Conservation (phyloP, 2,329 filamentous ascomycete species). For the Ophiostoma pallidulum region DNA sequence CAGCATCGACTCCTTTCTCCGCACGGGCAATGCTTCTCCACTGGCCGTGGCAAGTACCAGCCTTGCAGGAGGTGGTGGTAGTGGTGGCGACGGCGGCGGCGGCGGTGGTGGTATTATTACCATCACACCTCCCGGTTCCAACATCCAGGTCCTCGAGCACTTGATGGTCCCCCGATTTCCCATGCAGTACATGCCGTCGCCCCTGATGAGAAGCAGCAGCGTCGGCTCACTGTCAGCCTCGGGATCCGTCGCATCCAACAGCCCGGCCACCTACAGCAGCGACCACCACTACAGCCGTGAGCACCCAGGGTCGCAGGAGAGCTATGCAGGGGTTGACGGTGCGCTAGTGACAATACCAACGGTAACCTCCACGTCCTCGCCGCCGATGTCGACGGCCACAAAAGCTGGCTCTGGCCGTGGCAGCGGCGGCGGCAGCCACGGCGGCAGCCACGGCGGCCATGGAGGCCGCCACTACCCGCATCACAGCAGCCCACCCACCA, state of each 20-base stretch:
- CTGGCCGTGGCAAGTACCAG: no score
- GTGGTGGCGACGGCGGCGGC: background rate
- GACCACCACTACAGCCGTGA: background rate
- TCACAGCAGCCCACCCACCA: background rate
- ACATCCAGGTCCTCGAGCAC: constrained; percentile 24
- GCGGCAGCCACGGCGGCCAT: background rate
- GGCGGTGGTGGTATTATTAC: background rate
- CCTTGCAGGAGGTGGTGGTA: no score
- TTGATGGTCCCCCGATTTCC: constrained; percentile 29
- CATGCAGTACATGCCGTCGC: constrained; percentile 19
- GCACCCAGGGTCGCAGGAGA: no score
- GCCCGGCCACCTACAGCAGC: constrained; percentile 1
- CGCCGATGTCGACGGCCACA: background rate
- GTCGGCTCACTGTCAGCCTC: constrained; percentile 5
- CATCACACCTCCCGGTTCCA: background rate
- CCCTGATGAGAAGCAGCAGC: constrained; percentile 22
- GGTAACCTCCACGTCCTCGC: background rate
- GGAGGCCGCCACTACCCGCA: background rate
- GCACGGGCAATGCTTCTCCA: constrained; percentile 3
- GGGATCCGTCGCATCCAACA: constrained; percentile 5
- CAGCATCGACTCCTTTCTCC: constrained; percentile 38
- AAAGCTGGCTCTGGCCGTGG: background rate
- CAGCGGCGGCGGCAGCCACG: background rate
- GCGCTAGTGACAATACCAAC: background rate
- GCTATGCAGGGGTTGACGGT: no score